Base-by-base conservation (phyloP, 495 filamentous ascomycete species). In the Penicillium diatomitis region DNA sequence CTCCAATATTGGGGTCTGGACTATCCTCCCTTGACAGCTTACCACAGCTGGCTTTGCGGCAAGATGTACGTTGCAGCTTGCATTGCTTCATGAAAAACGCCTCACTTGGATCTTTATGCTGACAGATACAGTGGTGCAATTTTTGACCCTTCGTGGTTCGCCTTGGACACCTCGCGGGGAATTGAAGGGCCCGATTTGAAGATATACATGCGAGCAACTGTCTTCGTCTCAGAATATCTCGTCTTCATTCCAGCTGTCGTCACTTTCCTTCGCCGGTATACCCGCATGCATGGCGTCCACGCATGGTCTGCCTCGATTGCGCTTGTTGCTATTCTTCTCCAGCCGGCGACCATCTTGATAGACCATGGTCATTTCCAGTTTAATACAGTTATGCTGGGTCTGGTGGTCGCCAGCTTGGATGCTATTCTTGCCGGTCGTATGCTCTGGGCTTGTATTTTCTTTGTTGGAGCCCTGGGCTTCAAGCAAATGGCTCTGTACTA, bases 401-500 rank as follows among this genome's bases (percentile, higher is more conserved):
- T 96, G 32, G 75, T 90, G 6, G 67, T 90, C 32, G 90, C 89
- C 0, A 88, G 84, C 57, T 80, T 95, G 72, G 90, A 89, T 35
- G 89, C 87, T 64, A 86, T 96, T 58, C 64, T 95, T 37, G 88
- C 89, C 3, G 87, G 86, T 4, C 80, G 88, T 38, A 82, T 84
- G 58, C 77, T 95, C 49, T 96, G 90, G 89, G 79, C 84, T 5
- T 86, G 85, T 50, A 79, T 92, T 45, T 97, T 95, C 69, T 98
- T 98, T 61, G 91, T 98, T n/a, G 78, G 81, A 2, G 86, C 90
- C 10, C 69, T 98, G 27, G 87, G 87, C 8, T 98, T 95, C 73
- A 98, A 98, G 72, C 92, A 98, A 64, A 98, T 98, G 92, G 92
- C 91, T 3, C 73, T 98, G 7, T 98, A 96, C 66, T 98, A 96